phyloP scores from a whole-genome alignment of 2,329 filamentous ascomycete genomes.

The Sporothrix variecibatus region DNA sequence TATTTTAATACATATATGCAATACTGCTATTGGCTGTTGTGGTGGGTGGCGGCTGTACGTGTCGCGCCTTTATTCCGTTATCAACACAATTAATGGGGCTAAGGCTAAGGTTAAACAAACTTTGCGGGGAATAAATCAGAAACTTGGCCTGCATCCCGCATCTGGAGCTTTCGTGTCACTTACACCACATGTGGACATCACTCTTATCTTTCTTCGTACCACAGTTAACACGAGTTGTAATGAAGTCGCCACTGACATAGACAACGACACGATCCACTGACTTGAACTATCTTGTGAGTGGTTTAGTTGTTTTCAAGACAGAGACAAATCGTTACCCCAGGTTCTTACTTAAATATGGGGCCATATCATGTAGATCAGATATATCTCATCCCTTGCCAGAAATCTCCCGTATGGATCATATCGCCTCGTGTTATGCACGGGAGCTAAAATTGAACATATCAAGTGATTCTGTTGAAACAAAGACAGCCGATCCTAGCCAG shows the following conservation, averaged over 20 bases:
- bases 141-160: background rate
- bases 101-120: background rate
- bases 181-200: too few species aligned
- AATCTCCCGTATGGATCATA: background rate
- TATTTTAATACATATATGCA: constrained; percentile 1
- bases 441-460: background rate
- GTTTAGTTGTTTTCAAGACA: too few species aligned
- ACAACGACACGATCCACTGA: too few species aligned
- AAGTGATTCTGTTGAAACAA: background rate
- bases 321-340: too few species aligned
- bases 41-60: background rate
- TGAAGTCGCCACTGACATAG: too few species aligned
- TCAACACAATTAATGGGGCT: background rate
- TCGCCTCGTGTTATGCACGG: background rate
- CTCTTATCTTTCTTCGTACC: too few species aligned
- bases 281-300: too few species aligned
- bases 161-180: constrained; percentile 3
- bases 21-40: background rate
- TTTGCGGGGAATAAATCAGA: background rate
- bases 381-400: too few species aligned
- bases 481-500: background rate
- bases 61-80: background rate
- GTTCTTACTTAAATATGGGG: too few species aligned
- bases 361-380: too few species aligned
- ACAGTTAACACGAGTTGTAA: too few species aligned